Evolutionary conservation across 164 flowering plant species (phyloP).

Genomic region (Tetracentron sinense): DNA sequence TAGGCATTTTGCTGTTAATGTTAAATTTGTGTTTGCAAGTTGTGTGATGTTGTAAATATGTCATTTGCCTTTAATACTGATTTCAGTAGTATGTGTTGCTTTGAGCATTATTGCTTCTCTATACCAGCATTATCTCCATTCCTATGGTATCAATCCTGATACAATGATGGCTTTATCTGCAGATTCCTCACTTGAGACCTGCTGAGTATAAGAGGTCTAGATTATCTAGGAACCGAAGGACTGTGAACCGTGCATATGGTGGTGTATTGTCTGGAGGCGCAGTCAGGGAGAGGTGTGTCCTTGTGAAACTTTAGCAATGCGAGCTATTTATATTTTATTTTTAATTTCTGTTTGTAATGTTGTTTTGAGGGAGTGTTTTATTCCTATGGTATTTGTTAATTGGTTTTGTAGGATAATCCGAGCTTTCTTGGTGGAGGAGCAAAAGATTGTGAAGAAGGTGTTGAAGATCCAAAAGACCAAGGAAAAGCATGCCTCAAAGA

Average conservation of each 20-base stretch:
- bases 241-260: constrained; percentile 67
- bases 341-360: not conserved
- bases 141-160: not conserved
- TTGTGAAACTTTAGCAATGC: not conserved
- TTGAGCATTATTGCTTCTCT: too few species aligned
- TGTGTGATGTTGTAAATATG: too few species aligned
- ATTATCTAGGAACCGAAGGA: constrained; percentile 53
- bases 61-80: too few species aligned
- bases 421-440: constrained; percentile 49
- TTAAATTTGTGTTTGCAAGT: too few species aligned
- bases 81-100: too few species aligned
- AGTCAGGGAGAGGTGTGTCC: constrained; percentile 57
- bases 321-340: not conserved
- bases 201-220: constrained; percentile 66
- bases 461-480: constrained; percentile 47
- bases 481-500: constrained; percentile 35
- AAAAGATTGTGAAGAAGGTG: constrained; percentile 52
- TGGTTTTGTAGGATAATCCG: constrained; percentile 34
- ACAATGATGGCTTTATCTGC: constrained; percentile 4
- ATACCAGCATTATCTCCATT: too few species aligned
- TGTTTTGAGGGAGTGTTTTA: not conserved
- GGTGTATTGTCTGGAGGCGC: constrained; percentile 69
- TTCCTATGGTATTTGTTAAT: not conserved
- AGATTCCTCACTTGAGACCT: constrained; percentile 74
- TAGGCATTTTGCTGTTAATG: too few species aligned